phyloP scores from a whole-genome alignment of 2,329 filamentous ascomycete species.

The Fusarium beomiforme region DNA sequence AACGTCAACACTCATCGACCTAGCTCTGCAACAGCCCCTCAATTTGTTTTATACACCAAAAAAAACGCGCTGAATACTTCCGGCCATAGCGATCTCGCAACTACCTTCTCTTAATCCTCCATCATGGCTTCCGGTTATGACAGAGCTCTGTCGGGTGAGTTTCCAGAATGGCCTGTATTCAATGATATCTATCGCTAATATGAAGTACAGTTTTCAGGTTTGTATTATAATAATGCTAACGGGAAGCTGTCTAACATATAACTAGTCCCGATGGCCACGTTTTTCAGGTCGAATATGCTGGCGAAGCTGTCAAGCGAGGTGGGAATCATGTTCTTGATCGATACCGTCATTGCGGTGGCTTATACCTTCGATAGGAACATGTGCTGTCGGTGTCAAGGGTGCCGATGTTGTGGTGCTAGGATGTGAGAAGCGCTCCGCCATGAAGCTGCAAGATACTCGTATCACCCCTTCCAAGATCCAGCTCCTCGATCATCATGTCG shows the following conservation, averaged over 20 bases:
- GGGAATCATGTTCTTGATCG: constrained; percentile 41
- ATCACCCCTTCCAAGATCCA: constrained; percentile 99
- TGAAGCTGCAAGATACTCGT: constrained; percentile 99
- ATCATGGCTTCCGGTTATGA: constrained; percentile 95
- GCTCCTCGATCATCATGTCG: constrained; percentile 93
- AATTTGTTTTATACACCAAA: constrained; percentile 18
- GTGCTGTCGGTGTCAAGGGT: constrained; percentile 97
- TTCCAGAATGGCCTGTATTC: constrained; percentile 35
- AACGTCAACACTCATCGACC: constrained; percentile 38
- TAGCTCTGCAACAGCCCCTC: constrained; percentile 30
- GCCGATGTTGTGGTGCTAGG: constrained; percentile 93
- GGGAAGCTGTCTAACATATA: constrained; percentile 54
- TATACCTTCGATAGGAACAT: constrained; percentile 74
- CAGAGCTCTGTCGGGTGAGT: constrained; percentile 96
- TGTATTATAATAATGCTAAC: constrained; percentile 32
- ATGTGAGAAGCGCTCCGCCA: constrained; percentile 98
- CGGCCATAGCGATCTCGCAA: background rate
- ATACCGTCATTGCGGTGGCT: constrained; percentile 18
- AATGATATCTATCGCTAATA: constrained; percentile 57
- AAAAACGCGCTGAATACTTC: background rate
- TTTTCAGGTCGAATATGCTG: constrained; percentile 99
- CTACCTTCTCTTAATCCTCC: constrained; percentile 8
- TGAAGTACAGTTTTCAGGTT: constrained; percentile 81
- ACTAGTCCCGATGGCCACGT: constrained; percentile 96
- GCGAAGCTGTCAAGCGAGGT: constrained; percentile 99